A percentile compares a stretch with the other conserved stretches of the same genome.
Evolutionary conservation across 2,329 filamentous ascomycete species (phyloP).

Genomic region (Xylariaceae sp.): DNA sequence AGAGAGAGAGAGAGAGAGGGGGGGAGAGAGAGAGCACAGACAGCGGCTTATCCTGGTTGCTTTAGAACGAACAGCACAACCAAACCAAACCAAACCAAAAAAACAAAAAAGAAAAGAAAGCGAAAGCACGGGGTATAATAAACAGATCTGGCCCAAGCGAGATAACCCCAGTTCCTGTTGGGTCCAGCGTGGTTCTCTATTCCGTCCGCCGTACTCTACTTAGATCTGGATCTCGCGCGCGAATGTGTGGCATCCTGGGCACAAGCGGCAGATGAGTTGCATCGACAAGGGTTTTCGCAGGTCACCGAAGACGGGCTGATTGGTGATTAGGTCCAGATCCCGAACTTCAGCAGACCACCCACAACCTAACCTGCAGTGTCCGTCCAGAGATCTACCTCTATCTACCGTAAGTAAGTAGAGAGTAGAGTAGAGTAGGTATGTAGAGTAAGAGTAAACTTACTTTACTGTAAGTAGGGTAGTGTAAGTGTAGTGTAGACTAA

Average conservation of each 20-base stretch:
- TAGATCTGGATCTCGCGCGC: slow-evolving; percentile 19
- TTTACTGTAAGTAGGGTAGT: not conserved
- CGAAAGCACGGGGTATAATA: slow-evolving; percentile 5
- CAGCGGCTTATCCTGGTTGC: too few species aligned
- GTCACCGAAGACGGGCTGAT: not conserved
- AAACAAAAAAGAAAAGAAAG: slow-evolving; percentile 1
- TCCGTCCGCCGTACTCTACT: not conserved
- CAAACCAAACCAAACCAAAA: not conserved
- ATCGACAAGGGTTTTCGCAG: slow-evolving; percentile 8
- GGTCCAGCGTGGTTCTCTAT: slow-evolving; percentile 8
- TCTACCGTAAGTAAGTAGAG: too few species aligned
- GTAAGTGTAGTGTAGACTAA: too few species aligned
- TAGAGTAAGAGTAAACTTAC: too few species aligned
- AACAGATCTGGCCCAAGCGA: slow-evolving; percentile 11
- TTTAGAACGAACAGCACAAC: too few species aligned
- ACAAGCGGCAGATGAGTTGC: slow-evolving; percentile 18
- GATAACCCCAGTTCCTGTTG: not conserved
- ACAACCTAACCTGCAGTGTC: not conserved
- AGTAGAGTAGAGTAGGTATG: too few species aligned
- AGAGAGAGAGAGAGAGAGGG: too few species aligned
- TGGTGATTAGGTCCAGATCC: not conserved
- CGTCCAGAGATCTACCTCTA: too few species aligned
- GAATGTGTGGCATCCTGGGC: slow-evolving; percentile 15
- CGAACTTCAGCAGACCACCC: not conserved
- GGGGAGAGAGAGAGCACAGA: too few species aligned